Evolutionary conservation across 2,329 filamentous ascomycete species (phyloP), one percentile per base, ranked within the genome.

Genomic region (Albifimbria verrucaria): DNA sequence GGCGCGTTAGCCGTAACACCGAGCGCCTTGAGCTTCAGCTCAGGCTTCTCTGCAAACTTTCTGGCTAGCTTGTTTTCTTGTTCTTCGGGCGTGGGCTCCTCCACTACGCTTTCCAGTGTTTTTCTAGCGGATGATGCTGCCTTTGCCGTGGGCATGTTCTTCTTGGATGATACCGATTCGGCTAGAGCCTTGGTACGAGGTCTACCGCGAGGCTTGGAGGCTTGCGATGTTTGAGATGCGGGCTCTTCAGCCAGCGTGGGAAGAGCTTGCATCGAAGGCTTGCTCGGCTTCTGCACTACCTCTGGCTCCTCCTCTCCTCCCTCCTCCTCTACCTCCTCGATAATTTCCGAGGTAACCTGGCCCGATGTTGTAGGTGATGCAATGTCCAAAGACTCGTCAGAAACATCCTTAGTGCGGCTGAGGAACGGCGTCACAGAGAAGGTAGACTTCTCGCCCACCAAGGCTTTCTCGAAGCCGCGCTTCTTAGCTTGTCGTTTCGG

Each of bases 371-470:
- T 57, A 4, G 62, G 58, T 7, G 65, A 65, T 12, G 57, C 54
- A 18, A 61, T 52, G 9, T 67, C 66, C 4, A 59, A 55, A 3
- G 68, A 67, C 1, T 70, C 69, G 20, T 77, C 75, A 11, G 65
- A 57, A 15, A 87, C 73, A 57, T 77, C 77, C 69, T 80, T 85
- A 23, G 83, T 87, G 49, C 87, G 85, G 69, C 92, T 96, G 56
- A 97, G 77, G 75, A 96, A 97, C 0, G 93, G 93, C 0, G 93
- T 97, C 58, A 97, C 91, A 4, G 92, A 96, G 70, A 97, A 97
- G 3, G 82, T 86, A 1, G 92, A 97, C 70, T 96, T 97, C 65
- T 96, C 90, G 25, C 89, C 91, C 5, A 89, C 76, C 12, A 64
- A 51, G 2, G 71, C 61, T 52, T 84, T 73, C 1, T 85, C 81